These are phyloP conservation scores for Arachnopeziza araneosa DNA, from an alignment of 2,329 filamentous ascomycete genomes.

Conservation along the genomic window DNA sequence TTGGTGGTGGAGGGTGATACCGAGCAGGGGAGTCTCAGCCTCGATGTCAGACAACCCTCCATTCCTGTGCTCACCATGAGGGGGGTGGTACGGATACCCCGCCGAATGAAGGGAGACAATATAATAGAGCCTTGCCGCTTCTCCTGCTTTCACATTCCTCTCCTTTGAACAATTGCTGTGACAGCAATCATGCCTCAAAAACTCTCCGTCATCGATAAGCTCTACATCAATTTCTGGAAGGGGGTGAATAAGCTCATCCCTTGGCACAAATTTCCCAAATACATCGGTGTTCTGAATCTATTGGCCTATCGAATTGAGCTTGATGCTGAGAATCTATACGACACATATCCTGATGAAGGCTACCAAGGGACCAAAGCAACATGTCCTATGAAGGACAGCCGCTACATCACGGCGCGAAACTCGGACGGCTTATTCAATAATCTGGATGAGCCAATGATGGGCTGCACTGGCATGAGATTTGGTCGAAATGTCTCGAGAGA, in stretches of 20 bases:
- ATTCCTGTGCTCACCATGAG: neutral
- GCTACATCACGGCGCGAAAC: constrained; percentile 8
- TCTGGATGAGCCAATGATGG: constrained; percentile 9
- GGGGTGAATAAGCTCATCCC: constrained; percentile 7
- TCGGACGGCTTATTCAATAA: constrained; percentile 12
- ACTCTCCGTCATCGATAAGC: constrained; percentile 4
- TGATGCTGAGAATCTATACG: constrained; percentile 8
- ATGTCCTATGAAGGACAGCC: constrained; percentile 11
- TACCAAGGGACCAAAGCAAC: constrained; percentile 6
- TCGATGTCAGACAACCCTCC: neutral
- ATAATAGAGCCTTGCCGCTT: neutral
- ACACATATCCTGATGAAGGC: constrained; percentile 8
- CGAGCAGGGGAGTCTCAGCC: neutral
- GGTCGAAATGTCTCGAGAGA: constrained; percentile 10
- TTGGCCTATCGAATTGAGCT: constrained; percentile 12
- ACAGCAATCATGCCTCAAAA: neutral
- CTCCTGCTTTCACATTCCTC: neutral
- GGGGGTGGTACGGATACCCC: neutral
- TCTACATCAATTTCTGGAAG: constrained; percentile 8
- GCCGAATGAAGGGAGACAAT: neutral
- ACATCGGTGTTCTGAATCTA: constrained; percentile 10
- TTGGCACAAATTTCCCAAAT: constrained; percentile 13
- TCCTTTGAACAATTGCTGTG: neutral
- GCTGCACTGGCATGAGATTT: constrained; percentile 11
- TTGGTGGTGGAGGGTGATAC: neutral